Conservation (phyloP, 78 protist species). For the Dictyostelium brefeldianum region DNA sequence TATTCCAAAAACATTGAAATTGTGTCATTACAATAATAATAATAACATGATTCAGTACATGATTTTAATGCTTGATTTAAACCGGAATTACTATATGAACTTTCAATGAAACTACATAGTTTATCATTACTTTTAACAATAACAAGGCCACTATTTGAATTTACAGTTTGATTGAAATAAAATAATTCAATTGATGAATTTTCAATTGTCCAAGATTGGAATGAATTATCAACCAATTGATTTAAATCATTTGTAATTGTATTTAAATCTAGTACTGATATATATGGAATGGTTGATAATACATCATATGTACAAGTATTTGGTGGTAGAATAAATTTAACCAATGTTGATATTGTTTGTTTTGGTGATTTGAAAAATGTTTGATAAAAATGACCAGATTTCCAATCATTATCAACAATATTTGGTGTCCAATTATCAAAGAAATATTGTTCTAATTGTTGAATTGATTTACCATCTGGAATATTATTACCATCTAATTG, state of each 20-base stretch:
- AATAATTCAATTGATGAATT: not conserved
- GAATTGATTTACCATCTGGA: not conserved
- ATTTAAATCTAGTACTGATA: not conserved
- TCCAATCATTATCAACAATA: not conserved
- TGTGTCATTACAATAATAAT: not conserved
- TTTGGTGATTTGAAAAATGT: not conserved
- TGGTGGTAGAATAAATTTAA: not conserved
- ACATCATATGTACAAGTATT: not conserved
- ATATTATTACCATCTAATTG: not conserved
- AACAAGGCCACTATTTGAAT: not conserved
- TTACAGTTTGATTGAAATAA: not conserved
- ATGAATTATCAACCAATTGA: not conserved
- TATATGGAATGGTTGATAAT: not conserved
- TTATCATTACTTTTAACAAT: not conserved
- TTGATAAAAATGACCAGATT: conserved; percentile 1
- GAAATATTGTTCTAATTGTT: not conserved
- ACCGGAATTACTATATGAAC: not conserved
- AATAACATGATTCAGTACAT: not conserved
- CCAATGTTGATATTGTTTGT: not conserved
- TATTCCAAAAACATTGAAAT: not conserved
- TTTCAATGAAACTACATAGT: not conserved
- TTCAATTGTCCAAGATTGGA: not conserved
- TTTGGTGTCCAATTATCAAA: not conserved
- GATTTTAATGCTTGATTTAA: not conserved
- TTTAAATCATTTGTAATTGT: not conserved